Evolutionary conservation across 768 basidiomycete genomes (phyloP).

Genomic region (Suillus plorans): DNA sequence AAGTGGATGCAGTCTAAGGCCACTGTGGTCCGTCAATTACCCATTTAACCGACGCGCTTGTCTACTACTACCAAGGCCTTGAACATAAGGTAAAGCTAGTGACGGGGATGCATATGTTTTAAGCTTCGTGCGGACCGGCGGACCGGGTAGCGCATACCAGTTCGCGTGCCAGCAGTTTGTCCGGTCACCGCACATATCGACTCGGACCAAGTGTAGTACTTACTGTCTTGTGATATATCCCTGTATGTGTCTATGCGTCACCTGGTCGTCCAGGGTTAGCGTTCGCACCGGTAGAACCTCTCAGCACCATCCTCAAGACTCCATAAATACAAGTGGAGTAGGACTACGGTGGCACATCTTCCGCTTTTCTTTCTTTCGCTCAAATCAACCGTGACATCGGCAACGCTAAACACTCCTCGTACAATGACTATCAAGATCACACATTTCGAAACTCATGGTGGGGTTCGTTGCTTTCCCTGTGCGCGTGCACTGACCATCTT

Average conservation of each 20-base stretch:
- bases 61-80: background rate
- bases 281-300: background rate
- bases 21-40: background rate
- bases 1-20: background rate
- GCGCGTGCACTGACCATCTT: background rate
- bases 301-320: background rate
- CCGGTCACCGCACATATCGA: background rate
- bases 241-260: background rate
- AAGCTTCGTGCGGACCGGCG: background rate
- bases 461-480: conserved; percentile 13
- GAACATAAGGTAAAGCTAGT: background rate
- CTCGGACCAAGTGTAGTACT: background rate
- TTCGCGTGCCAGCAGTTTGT: background rate
- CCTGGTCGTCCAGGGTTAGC: background rate
- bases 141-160: background rate
- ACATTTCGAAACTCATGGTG: conserved; percentile 58
- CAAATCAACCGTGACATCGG: background rate
- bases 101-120: background rate
- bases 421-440: conserved; percentile 45
- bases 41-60: background rate
- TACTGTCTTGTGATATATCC: background rate
- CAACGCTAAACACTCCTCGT: background rate
- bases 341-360: background rate
- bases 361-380: background rate
- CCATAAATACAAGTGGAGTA: background rate